Evolutionary conservation across 2,329 filamentous ascomycete genomes (phyloP), one percentile per base, ranked within the genome.

Genomic region (Diplodia intermedia): DNA sequence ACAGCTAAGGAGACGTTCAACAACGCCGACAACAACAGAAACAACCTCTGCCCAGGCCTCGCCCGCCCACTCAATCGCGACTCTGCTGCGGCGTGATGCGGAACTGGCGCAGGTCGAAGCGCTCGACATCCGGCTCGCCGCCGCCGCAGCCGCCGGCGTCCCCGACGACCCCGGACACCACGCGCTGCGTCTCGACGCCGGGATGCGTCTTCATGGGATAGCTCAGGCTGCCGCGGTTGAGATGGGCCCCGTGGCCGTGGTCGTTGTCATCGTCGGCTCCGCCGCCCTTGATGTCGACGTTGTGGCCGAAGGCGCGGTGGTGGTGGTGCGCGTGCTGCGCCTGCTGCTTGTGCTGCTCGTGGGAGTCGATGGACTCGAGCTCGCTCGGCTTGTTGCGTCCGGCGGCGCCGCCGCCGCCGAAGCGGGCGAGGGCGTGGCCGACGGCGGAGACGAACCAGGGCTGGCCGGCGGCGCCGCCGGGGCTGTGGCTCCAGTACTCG

Each of bases 401-500:
- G 5, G 18, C 29, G 7, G 1, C 15, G 53, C 29, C 29, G 36
- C 52, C 7, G 31, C 31, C 29, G 36, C 53, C 63, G n/a, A 66
- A 18, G 52, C 53, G 65, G 81, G 97, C 97, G 92, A 97, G 96
- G 85, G 85, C 78, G 52, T 73, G 71, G 69, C 67, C 66, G 50
- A 75, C 72, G 71, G 71, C 70, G 67, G 66, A 63, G 66, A 75
- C 74, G 68, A 71, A 72, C 49, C 71, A 80, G 65, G 76, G 76
- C 3, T 81, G 33, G 9, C 1, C 33, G 33, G 33, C 33, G 33
- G 82, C 81, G 75, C 79, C 75, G 66, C 78, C 78, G 74, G 75
- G 80, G 77, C 86, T 88, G 84, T 89, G 93, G 1, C 90, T 91
- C 93, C 93, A 96, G 33, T 86, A 88, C 68, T 95, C 92, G 75